A percentile compares a stretch with the other conserved stretches of the same genome.
phyloP scores from a whole-genome alignment of 2,329 filamentous ascomycete genomes.

The Colletotrichum tropicicola region DNA sequence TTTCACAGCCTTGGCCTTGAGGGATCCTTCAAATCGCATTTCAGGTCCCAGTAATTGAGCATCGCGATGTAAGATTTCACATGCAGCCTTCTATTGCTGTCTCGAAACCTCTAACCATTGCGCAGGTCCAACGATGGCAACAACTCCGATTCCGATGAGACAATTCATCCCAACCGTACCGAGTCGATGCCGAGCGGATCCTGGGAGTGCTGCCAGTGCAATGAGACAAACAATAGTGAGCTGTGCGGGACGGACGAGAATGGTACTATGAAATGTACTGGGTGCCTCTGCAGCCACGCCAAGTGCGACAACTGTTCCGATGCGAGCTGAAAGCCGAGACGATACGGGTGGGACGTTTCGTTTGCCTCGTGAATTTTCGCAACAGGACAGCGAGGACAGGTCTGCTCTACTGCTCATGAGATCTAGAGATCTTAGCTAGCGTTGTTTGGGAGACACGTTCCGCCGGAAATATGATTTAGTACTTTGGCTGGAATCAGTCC shows the following conservation, averaged over 20 bases:
- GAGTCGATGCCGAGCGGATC: constrained; percentile 3
- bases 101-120: neutral
- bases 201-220: constrained; percentile 7
- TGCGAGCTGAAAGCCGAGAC: neutral
- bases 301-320: constrained; percentile 12
- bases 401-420: neutral
- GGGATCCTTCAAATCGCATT: no score
- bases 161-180: neutral
- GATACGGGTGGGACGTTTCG: no score
- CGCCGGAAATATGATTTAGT: no score
- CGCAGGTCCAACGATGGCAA: neutral
- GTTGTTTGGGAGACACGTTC: no score
- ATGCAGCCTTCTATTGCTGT: neutral
- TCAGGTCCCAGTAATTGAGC: no score
- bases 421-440: no score
- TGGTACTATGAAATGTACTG: constrained; percentile 4
- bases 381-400: neutral
- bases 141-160: neutral
- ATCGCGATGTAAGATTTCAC: neutral
- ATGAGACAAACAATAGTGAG: constrained; percentile 4
- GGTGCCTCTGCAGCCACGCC: neutral
- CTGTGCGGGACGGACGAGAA: constrained; percentile 3
- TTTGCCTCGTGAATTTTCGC: no score
- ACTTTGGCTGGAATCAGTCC: no score
- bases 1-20: no score